Evolutionary conservation across 352 stramenopile species (phyloP), one percentile per base, ranked within the genome.

Genomic region (Globisporangium splendens): DNA sequence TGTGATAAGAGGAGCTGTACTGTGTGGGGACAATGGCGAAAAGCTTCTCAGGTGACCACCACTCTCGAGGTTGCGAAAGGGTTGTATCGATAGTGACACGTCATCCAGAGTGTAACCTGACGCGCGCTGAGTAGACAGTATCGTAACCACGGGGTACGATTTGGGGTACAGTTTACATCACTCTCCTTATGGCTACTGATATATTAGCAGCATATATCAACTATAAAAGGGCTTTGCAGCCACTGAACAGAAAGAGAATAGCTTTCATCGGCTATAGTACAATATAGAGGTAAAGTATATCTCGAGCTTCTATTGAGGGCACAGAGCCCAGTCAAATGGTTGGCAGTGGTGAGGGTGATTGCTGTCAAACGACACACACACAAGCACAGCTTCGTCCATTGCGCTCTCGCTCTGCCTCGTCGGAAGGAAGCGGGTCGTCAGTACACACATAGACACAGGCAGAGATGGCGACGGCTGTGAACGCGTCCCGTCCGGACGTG

Each of bases 401-500:
- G 39, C 39, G 39, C 39, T 44, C 39, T 44, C 39, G 39, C 17
- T 22, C 17, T 44, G 39, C 39, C 13, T 43, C 14, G 13, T 3
- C 13, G 3, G 4, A 44, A 44, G 39, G 13, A 44, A 44, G 13
- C 39, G 39, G 35, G 12, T 13, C 35, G 35, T 41, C 35, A 41
- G 12, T 12, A 56, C 41, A 10, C 42, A 39, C 11, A 28, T 33
- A 21, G 11, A 13, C 18, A n/a, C 31, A 14, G 3, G 35, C 31
- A 60, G 63, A 24, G 31, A 91, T 88, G 79, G 63, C 74, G 46
- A 64, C 70, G 56, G 69, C 72, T n/a, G 70, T 91, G 53, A 89
- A 88, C 54, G 85, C 79, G 54, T 91, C 82, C 24, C 77, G 86
- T 33, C 80, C 83, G 60, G 84, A 95, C 75, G 81, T 95, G 79